Evolutionary conservation across 805 yeast genomes (phyloP).

Genomic region (Maudiozyma saulgeensis): DNA sequence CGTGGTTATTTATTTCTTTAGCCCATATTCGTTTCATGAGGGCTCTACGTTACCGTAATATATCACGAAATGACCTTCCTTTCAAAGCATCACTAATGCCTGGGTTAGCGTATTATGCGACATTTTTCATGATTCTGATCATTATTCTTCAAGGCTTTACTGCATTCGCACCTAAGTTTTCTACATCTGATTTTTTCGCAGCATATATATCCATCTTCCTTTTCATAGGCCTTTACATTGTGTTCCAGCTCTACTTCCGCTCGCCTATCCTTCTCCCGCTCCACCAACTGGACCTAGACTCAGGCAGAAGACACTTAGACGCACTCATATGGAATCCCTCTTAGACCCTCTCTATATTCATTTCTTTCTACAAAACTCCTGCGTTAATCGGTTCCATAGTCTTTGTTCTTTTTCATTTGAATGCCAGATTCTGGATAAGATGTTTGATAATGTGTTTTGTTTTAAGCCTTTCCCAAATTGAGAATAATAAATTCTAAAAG

Average conservation of each 20-base stretch:
- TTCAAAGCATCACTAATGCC: slow-evolving; percentile 71
- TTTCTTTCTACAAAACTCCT: slow-evolving; percentile 3
- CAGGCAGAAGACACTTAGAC: slow-evolving; percentile 2
- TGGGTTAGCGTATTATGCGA: slow-evolving; percentile 52
- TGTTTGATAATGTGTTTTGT: slow-evolving; percentile 16
- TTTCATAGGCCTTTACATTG: slow-evolving; percentile 25
- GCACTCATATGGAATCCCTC: not conserved
- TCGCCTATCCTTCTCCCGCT: not conserved
- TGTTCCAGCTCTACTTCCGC: slow-evolving; percentile 1
- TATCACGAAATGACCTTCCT: slow-evolving; percentile 60
- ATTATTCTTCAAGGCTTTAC: slow-evolving; percentile 65
- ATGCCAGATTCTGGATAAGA: slow-evolving; percentile 19
- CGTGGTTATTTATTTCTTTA: slow-evolving; percentile 59
- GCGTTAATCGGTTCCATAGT: slow-evolving; percentile 2
- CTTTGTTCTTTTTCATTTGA: slow-evolving; percentile 5
- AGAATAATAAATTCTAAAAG: slow-evolving; percentile 21
- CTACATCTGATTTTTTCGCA: slow-evolving; percentile 52
- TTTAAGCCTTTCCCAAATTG: slow-evolving; percentile 17
- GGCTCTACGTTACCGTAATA: slow-evolving; percentile 51
- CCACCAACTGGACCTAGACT: slow-evolving; percentile 1
- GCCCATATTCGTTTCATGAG: slow-evolving; percentile 64
- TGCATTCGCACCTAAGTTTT: slow-evolving; percentile 45
- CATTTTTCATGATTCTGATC: slow-evolving; percentile 43
- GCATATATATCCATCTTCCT: slow-evolving; percentile 62
- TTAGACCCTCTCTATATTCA: slow-evolving; percentile 2